A percentile compares a stretch with the other conserved stretches of the same genome.
Evolutionary conservation across 148 eudicot species (phyloP).

Genomic region (Simmondsia chinensis): DNA sequence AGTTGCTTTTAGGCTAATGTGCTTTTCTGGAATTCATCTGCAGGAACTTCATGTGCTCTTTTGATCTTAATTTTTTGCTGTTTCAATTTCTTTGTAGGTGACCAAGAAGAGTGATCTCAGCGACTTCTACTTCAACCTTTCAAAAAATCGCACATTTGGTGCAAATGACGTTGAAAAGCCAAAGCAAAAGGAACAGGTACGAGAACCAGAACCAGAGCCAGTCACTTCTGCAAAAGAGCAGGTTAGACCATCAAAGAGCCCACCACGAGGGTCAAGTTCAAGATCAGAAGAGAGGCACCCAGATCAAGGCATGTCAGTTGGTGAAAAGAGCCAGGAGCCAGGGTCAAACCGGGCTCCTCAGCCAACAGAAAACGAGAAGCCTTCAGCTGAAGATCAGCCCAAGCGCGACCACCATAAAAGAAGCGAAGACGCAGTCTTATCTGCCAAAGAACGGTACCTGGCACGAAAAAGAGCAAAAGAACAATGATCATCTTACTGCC

Average conservation of each 20-base stretch:
- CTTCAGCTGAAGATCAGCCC: constrained; percentile 27
- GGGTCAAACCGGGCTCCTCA: constrained; percentile 13
- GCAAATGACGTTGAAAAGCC: constrained; percentile 26
- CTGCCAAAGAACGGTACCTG: constrained; percentile 76
- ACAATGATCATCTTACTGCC: no score
- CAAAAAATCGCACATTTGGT: constrained; percentile 79
- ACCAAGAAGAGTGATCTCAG: constrained; percentile 72
- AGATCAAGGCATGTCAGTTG: constrained; percentile 9
- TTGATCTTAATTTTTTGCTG: no score
- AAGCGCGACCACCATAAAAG: constrained; percentile 68
- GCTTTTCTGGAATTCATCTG: no score
- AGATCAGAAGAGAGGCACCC: constrained; percentile 3
- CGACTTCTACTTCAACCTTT: constrained; percentile 83
- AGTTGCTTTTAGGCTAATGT: no score
- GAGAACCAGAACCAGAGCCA: constrained; percentile 13
- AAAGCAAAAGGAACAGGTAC: constrained; percentile 15
- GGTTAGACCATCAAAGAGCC: constrained; percentile 16
- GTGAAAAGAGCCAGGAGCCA: constrained; percentile 14
- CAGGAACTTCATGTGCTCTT: no score
- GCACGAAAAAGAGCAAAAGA: constrained; percentile 77
- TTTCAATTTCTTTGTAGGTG: constrained; percentile 35
- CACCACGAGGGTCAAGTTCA: constrained; percentile 14
- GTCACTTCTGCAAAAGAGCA: neutral
- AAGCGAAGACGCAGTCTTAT: constrained; percentile 65
- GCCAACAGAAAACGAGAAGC: constrained; percentile 11